These are phyloP conservation scores for Pichia kluyveri DNA, from an alignment of 805 yeast genomes.

Conservation along the genomic window DNA sequence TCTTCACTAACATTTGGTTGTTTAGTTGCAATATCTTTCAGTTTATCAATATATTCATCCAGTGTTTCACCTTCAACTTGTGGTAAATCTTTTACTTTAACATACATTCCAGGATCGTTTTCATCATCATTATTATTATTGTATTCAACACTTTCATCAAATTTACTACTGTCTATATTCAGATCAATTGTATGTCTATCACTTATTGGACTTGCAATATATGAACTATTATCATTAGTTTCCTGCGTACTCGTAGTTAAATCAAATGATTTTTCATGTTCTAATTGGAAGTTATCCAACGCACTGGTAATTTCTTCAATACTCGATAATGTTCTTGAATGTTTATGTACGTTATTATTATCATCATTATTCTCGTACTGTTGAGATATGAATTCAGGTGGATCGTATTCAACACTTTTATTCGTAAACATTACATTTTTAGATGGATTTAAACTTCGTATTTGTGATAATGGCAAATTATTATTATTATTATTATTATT, in stretches of 20 bases:
- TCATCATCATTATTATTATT: neutral
- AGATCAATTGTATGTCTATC: neutral
- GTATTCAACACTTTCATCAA: neutral
- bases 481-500: neutral
- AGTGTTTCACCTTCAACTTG: slow-evolving; percentile 5
- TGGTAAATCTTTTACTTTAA: slow-evolving; percentile 8
- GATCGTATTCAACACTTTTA: slow-evolving; percentile 2
- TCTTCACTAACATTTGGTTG: neutral
- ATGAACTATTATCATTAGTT: neutral
- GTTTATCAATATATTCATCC: slow-evolving; percentile 5
- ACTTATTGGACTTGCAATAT: neutral
- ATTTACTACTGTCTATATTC: neutral
- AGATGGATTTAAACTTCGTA: neutral
- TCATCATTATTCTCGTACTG: neutral
- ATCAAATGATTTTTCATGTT: slow-evolving; percentile 5
- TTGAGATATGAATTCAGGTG: neutral
- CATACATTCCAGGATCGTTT: neutral
- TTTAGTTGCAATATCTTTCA: neutral
- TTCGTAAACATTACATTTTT: neutral
- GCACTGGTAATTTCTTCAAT: slow-evolving; percentile 13
- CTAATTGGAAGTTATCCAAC: slow-evolving; percentile 7
- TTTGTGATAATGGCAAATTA: neutral
- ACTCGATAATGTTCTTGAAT: slow-evolving; percentile 13
- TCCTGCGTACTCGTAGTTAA: neutral
- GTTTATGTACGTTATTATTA: slow-evolving; percentile 6